Evolutionary conservation across 2,329 filamentous ascomycete genomes (phyloP).

Genomic region (Scytalidium sp.): DNA sequence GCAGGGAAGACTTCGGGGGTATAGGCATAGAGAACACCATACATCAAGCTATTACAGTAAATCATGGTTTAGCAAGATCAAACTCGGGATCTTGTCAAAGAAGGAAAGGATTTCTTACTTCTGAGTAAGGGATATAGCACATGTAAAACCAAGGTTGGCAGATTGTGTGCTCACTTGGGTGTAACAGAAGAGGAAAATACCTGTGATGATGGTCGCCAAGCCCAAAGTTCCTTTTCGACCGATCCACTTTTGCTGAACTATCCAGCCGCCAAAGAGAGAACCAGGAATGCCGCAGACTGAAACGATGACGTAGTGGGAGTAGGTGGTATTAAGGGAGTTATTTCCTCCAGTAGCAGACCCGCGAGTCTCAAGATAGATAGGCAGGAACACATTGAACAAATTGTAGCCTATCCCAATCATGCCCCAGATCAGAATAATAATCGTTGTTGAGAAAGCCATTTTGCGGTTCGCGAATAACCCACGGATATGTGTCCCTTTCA

Average conservation of each 20-base stretch:
- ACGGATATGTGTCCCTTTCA: too few species aligned
- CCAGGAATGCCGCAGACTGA: constrained; percentile 75
- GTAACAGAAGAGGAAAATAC: constrained; percentile 68
- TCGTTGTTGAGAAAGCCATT: constrained; percentile 46
- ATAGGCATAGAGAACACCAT: constrained; percentile 73
- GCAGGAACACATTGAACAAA: constrained; percentile 87
- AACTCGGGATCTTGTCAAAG: too few species aligned
- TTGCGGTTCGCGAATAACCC: constrained; percentile 54
- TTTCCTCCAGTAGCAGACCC: constrained; percentile 28
- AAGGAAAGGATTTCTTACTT: too few species aligned
- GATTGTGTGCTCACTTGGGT: too few species aligned
- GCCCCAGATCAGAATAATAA: constrained; percentile 78
- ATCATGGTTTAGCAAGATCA: too few species aligned
- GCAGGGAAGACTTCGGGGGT: constrained; percentile 76
- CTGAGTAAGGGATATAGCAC: too few species aligned
- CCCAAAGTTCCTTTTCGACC: constrained; percentile 74
- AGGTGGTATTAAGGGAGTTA: constrained; percentile 49
- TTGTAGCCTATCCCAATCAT: constrained; percentile 85
- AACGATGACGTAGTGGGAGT: constrained; percentile 81
- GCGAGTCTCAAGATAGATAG: constrained; percentile 71
- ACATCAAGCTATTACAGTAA: too few species aligned
- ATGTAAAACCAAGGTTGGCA: too few species aligned
- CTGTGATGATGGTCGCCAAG: constrained; percentile 63
- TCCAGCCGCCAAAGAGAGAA: constrained; percentile 69
- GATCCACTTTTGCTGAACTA: constrained; percentile 63